Percentiles rank a stretch among this genome's conserved stretches.
Conservation (phyloP, 1,284 basidiomycete genomes). For the Coniferiporia weirii region DNA sequence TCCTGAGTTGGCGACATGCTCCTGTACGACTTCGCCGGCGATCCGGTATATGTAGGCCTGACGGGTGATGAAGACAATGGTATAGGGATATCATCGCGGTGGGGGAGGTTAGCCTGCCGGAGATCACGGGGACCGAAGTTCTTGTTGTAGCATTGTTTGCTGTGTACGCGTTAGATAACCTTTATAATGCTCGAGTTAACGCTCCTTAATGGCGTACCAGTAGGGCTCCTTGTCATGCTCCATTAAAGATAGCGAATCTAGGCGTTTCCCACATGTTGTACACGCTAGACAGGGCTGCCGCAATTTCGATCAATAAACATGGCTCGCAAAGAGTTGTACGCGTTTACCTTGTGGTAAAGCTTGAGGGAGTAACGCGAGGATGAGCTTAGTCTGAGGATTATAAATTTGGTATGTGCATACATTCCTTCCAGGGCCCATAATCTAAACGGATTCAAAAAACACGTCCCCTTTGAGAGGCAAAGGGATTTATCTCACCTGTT, state of each 20-base stretch:
- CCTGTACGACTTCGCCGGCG: slow-evolving; percentile 18
- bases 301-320: slow-evolving; percentile 12
- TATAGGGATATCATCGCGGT: slow-evolving; percentile 31
- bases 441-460: slow-evolving; percentile 34
- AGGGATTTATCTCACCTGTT: slow-evolving; percentile 49
- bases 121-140: slow-evolving; percentile 69
- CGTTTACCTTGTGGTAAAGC: slow-evolving; percentile 70
- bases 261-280: slow-evolving; percentile 61
- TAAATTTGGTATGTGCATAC: slow-evolving; percentile 33
- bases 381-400: slow-evolving; percentile 1
- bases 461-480: slow-evolving; percentile 5
- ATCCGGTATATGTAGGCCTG: slow-evolving; percentile 15
- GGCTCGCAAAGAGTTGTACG: not conserved
- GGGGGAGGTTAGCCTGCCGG: slow-evolving; percentile 66
- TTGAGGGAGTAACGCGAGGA: slow-evolving; percentile 24
- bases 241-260: slow-evolving; percentile 66
- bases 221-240: slow-evolving; percentile 76
- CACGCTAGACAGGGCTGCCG: slow-evolving; percentile 66
- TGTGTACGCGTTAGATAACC: slow-evolving; percentile 26
- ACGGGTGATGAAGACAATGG: slow-evolving; percentile 17
- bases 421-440: slow-evolving; percentile 76
- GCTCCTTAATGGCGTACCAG: slow-evolving; percentile 39
- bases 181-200: not conserved
- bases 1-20: slow-evolving; percentile 17
- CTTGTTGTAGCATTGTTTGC: slow-evolving; percentile 70